These are phyloP conservation scores for Nicotiana sylvestris DNA, from an alignment of 257 asterid genomes.

Conservation along the genomic window DNA sequence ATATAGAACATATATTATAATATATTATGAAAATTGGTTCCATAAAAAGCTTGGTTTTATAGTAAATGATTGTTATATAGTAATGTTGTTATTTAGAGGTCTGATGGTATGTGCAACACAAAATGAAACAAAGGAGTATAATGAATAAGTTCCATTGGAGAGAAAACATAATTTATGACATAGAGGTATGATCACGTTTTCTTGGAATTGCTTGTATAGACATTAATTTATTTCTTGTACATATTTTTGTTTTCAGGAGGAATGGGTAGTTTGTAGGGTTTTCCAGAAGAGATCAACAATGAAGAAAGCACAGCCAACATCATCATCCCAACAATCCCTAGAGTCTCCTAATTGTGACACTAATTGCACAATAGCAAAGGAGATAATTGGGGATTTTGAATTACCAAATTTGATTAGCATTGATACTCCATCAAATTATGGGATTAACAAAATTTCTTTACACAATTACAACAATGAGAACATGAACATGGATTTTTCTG, in stretches of 20 bases:
- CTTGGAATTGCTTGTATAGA: too few species aligned
- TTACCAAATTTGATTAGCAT: slow-evolving; percentile 31
- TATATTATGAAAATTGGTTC: too few species aligned
- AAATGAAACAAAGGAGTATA: too few species aligned
- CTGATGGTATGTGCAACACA: too few species aligned
- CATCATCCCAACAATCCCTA: slow-evolving; percentile 49
- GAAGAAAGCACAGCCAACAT: slow-evolving; percentile 45
- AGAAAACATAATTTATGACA: too few species aligned
- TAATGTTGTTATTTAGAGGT: too few species aligned
- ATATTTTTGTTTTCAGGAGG: slow-evolving; percentile 39
- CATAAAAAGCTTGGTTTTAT: too few species aligned
- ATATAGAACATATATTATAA: too few species aligned
- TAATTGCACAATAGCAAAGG: slow-evolving; percentile 26
- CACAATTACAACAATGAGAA: slow-evolving; percentile 24
- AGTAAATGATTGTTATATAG: too few species aligned
- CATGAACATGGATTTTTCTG: slow-evolving; percentile 29
- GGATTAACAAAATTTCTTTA: slow-evolving; percentile 13
- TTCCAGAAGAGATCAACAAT: slow-evolving; percentile 55
- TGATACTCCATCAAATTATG: slow-evolving; percentile 12
- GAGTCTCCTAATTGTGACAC: slow-evolving; percentile 46
- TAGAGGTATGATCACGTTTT: too few species aligned
- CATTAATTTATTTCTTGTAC: too few species aligned
- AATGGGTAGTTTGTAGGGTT: slow-evolving; percentile 79
- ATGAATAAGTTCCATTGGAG: too few species aligned
- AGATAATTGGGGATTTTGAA: slow-evolving; percentile 46